Base-by-base conservation (phyloP, 768 basidiomycete genomes). In the Boletellus ananiceps region DNA sequence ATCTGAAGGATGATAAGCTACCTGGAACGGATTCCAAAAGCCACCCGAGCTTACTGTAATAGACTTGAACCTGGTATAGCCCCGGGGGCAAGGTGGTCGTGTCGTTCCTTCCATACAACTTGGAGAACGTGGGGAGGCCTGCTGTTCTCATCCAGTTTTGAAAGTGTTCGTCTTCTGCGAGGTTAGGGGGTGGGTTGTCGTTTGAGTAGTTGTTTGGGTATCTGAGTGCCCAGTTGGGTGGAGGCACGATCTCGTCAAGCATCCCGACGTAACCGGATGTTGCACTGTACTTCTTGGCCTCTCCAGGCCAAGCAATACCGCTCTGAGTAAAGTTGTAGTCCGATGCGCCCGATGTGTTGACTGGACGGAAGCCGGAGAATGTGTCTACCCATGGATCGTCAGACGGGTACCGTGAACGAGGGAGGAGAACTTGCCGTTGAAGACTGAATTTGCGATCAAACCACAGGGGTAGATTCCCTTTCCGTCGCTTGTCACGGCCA, bases 141-240 rank as follows among this genome's bases (percentile, higher is more conserved):
- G 96, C 92, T 2, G 94, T 96, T 50, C 95, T 82, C 96, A 99
- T 99, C 96, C 96, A 99, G 64, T 95, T 94, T 70, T 98, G 95
- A 75, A 99, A 98, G 60, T 89, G 93, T 68, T 97, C 89, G 61
- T 98, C 85, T 2, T 58, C 56, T 45, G 74, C 71, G 32, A 98
- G 73, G 62, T 96, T 72, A 2, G 93, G 94, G 16, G 85, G 83
- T 14, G 79, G 79, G 53, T 75, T 81, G 5, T 68, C 68, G 1
- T 70, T 63, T 4, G 81, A 82, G 69, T 96, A 97, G 48, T 78
- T 78, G 52, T 86, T 66, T 1, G 92, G 91, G 71, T 75, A 97
- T 47, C 77, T 77, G 29, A 66, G 61, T 1, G 57, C 66, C 96
- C 96, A 99, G 69, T 96, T 97, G 5, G 96, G 96, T 25, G 96